Conservation (phyloP, 257 asterid genomes). For the Solanum appendiculatum region DNA sequence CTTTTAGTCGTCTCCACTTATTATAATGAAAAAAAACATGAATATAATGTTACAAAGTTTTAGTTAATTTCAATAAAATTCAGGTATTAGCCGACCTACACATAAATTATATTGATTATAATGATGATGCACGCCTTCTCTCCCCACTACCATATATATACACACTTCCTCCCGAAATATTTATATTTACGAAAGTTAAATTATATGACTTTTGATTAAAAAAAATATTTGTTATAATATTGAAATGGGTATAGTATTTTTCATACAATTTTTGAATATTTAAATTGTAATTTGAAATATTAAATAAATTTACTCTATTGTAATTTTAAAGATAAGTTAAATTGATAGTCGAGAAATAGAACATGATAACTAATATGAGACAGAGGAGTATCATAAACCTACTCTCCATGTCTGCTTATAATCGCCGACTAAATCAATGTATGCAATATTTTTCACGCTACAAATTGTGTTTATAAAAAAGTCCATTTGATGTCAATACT, state of each 20-base stretch:
- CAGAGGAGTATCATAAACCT: neutral
- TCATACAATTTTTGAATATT: too few relatives aligned
- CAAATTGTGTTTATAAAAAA: neutral
- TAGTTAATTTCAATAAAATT: neutral
- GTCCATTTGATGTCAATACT: neutral
- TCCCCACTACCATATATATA: neutral
- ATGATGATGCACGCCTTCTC: neutral
- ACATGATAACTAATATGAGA: neutral
- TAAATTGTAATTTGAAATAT: too few relatives aligned
- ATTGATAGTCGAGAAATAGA: too few relatives aligned
- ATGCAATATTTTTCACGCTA: neutral
- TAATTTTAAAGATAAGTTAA: too few relatives aligned
- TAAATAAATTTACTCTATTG: too few relatives aligned
- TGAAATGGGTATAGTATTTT: too few relatives aligned
- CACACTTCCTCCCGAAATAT: neutral
- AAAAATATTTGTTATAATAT: too few relatives aligned
- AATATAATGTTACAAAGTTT: neutral
- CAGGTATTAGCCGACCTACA: neutral
- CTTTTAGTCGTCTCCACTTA: neutral
- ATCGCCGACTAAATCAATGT: neutral
- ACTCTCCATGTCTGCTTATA: neutral
- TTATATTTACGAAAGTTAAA: neutral
- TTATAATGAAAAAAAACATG: neutral
- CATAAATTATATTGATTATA: neutral
- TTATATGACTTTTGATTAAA: neutral